These are phyloP conservation scores for Trametes punicea DNA, from an alignment of 768 basidiomycete species.

Conservation along the genomic window DNA sequence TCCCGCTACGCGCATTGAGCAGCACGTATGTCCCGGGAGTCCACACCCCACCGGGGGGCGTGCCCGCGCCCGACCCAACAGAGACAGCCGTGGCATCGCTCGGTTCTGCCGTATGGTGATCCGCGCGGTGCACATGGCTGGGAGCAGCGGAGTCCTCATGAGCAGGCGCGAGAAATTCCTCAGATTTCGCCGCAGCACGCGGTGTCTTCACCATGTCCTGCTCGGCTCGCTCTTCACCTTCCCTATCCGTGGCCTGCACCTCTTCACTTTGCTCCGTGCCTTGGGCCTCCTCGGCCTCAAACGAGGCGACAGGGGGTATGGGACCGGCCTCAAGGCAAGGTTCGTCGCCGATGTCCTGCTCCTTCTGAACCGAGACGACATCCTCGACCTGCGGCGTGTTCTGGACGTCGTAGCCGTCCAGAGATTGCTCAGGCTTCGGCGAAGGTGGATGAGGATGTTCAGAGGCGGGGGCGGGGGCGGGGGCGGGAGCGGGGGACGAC, in stretches of 20 bases:
- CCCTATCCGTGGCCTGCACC: not conserved
- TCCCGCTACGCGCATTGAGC: slow-evolving; percentile 25
- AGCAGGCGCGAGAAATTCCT: slow-evolving; percentile 2
- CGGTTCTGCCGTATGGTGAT: not conserved
- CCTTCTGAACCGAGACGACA: not conserved
- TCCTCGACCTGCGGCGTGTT: not conserved
- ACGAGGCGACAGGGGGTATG: slow-evolving; percentile 1
- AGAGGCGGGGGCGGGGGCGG: not conserved
- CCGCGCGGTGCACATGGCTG: not conserved
- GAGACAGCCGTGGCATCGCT: slow-evolving; percentile 16
- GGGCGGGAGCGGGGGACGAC: not conserved
- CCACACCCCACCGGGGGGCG: slow-evolving; percentile 18
- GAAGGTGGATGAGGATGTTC: not conserved
- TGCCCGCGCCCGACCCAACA: not conserved
- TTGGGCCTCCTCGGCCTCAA: not conserved
- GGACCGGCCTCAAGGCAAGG: slow-evolving; percentile 7
- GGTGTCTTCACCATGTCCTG: slow-evolving; percentile 2
- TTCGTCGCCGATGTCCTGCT: not conserved
- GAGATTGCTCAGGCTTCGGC: not conserved
- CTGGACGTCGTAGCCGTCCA: slow-evolving; percentile 1
- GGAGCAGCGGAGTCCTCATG: not conserved
- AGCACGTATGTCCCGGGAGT: slow-evolving; percentile 25
- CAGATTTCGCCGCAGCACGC: slow-evolving; percentile 10
- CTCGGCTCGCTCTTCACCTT: not conserved
- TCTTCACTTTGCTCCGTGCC: not conserved